Percentiles rank a stretch among this genome's conserved stretches.
Conservation (phyloP, 2,329 filamentous ascomycete genomes). For the Botrytis deweyae region DNA sequence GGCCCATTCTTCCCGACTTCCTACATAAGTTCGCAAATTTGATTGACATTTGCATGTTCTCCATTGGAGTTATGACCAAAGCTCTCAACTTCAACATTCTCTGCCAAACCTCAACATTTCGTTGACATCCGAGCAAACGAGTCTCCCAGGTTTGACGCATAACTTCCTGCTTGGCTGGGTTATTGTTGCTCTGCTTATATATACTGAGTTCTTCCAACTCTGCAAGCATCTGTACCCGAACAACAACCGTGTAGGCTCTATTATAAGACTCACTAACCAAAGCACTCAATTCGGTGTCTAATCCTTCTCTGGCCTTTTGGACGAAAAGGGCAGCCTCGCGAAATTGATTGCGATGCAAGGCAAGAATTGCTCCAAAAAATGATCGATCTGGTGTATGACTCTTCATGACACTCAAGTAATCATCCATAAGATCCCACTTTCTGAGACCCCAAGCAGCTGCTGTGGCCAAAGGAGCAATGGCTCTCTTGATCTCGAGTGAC, state of each 20-base stretch:
- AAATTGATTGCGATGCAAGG: conserved; percentile 94
- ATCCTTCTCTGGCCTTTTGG: conserved; percentile 83
- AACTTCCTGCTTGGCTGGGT: conserved; percentile 82
- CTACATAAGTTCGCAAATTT: conserved; percentile 98
- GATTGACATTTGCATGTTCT: conserved; percentile 99
- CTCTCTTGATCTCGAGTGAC: conserved; percentile 79
- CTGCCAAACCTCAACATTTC: conserved; percentile 98
- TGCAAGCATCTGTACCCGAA: conserved; percentile 97
- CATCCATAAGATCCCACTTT: conserved; percentile 98
- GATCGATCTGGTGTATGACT: conserved; percentile 88
- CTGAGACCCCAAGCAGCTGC: conserved; percentile 94
- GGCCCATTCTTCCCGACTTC: conserved; percentile 89
- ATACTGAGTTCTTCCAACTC: conserved; percentile 97
- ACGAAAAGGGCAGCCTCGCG: conserved; percentile 87
- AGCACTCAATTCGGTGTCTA: conserved; percentile 94
- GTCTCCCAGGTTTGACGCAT: conserved; percentile 96
- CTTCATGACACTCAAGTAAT: conserved; percentile 94
- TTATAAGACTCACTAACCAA: conserved; percentile 98
- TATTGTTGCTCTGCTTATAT: conserved; percentile 84
- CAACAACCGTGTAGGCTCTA: conserved; percentile 94
- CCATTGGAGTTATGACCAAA: conserved; percentile 83
- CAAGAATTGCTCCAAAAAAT: conserved; percentile 95
- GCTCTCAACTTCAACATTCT: conserved; percentile 94
- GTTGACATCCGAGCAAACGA: conserved; percentile 88
- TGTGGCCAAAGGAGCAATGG: conserved; percentile 90